Base-by-base conservation (phyloP, 495 filamentous ascomycete species). In the Apodospora peruviana region DNA sequence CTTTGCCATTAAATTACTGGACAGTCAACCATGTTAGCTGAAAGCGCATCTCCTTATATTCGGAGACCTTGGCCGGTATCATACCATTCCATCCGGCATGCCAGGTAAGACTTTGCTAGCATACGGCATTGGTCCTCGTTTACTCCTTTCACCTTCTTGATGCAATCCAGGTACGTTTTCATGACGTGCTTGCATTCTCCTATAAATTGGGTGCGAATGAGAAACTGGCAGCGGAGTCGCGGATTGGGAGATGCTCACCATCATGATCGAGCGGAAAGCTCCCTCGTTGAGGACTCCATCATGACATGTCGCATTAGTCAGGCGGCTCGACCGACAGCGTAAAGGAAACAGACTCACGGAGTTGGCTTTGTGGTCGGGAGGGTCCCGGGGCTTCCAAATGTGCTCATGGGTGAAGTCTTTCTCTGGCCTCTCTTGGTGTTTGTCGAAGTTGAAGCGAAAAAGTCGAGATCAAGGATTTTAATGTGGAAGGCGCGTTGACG, bases 221-320 rank as follows among this genome's bases (percentile, higher is more conserved):
- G 19, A 14, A 11, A 53, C 29, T 19, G 35, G 11, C 8, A 20
- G 37, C 3, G 10, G 10, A 23, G 21, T 3, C 2, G 41, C 5
- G 16, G 24, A 22, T 44, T 47, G 45, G 40, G 16, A 10, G 42
- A 22, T 10, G 54, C 72, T 61, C 72, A 91, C 90, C 91, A 59
- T 95, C 90, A 55, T 96, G 91, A 62, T 98, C 93, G 38, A 98
- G 83, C 19, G 93, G 93, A 60, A 98, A 98, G 65, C 89, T 94
- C 38, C 93, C 93, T 46, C 93, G 86, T 66, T 98, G 89, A 0
- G 93, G 93, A 41, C 90, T 94, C 50, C 23, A 40, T 27, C 8
- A 29, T 29, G 37, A 42, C 11, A 17, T 17, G 22, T 16, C 8
- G 38, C 32, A 27, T 51, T 16, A 52, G 35, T 37, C 12, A 2